A percentile compares a stretch with the other conserved stretches of the same genome.
These are phyloP conservation scores for Raphanus raphanistrum DNA, from an alignment of 345 rosid species.

Conservation along the genomic window DNA sequence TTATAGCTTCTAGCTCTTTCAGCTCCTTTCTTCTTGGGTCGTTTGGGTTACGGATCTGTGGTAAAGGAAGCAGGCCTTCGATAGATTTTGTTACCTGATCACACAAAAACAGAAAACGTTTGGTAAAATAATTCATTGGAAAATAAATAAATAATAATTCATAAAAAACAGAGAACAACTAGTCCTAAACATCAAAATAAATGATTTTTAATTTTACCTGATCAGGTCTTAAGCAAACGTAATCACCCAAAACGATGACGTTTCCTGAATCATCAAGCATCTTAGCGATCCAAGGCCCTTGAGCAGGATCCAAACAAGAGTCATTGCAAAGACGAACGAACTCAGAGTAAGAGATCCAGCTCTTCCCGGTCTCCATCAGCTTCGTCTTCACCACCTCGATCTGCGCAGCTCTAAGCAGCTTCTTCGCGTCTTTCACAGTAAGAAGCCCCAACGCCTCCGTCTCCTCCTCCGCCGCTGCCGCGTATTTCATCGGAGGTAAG, in stretches of 20 bases:
- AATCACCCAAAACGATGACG: slow-evolving; percentile 68
- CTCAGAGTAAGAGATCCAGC: slow-evolving; percentile 61
- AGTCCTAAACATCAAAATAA: not conserved
- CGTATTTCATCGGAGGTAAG: slow-evolving; percentile 36
- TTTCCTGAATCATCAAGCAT: slow-evolving; percentile 77
- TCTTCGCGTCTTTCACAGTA: slow-evolving; percentile 64
- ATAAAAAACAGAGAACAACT: slow-evolving; percentile 11
- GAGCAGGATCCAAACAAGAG: slow-evolving; percentile 53
- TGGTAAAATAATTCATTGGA: slow-evolving; percentile 27
- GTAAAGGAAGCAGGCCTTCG: slow-evolving; percentile 64
- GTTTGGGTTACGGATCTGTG: slow-evolving; percentile 39
- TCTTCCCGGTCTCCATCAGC: slow-evolving; percentile 51
- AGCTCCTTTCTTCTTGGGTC: slow-evolving; percentile 71
- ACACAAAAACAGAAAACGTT: slow-evolving; percentile 13
- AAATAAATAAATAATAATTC: not conserved
- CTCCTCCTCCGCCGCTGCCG: not conserved
- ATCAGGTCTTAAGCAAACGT: slow-evolving; percentile 69
- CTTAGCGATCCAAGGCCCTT: slow-evolving; percentile 55
- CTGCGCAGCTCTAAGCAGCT: slow-evolving; percentile 67
- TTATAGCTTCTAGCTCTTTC: slow-evolving; percentile 57
- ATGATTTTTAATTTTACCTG: slow-evolving; percentile 51
- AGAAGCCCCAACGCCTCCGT: slow-evolving; percentile 39
- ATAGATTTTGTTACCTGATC: slow-evolving; percentile 74
- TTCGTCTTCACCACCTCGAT: slow-evolving; percentile 65
- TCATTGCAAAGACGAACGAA: slow-evolving; percentile 60